These are phyloP conservation scores for Puya raimondii DNA, from an alignment of 176 grass and related monocot genomes.

Conservation along the genomic window DNA sequence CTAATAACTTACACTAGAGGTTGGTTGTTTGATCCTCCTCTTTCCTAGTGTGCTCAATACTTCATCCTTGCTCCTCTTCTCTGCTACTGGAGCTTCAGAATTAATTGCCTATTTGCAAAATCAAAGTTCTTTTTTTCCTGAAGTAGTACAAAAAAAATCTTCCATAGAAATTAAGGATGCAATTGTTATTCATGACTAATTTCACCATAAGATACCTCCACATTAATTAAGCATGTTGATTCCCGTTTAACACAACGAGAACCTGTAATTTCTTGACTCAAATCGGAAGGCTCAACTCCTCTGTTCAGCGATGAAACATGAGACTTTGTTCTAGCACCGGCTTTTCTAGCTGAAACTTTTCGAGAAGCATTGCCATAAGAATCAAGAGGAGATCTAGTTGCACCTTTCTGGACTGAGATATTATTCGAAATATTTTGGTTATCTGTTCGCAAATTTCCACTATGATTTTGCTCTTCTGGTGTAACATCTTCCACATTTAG, in stretches of 20 bases:
- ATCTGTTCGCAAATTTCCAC: background rate
- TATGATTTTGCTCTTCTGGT: background rate
- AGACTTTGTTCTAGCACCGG: background rate
- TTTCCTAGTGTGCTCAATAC: background rate
- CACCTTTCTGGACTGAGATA: background rate
- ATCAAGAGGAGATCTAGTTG: background rate
- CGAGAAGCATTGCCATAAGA: background rate
- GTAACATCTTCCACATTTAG: background rate
- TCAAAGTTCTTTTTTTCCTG: background rate
- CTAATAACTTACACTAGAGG: background rate
- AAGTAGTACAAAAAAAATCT: background rate
- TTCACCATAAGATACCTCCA: background rate
- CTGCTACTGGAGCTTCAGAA: background rate
- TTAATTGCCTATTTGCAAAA: background rate
- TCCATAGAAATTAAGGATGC: background rate
- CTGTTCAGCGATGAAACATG: background rate
- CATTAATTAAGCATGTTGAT: background rate
- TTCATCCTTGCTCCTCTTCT: background rate
- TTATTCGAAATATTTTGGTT: background rate
- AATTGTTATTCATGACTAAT: background rate
- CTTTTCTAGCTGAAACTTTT: background rate
- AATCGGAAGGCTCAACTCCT: background rate
- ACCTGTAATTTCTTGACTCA: background rate
- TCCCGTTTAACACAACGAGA: background rate
- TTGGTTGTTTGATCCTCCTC: background rate